phyloP scores from a whole-genome alignment of 2,329 filamentous ascomycete genomes.

The Chaetomiaceae sp. region DNA sequence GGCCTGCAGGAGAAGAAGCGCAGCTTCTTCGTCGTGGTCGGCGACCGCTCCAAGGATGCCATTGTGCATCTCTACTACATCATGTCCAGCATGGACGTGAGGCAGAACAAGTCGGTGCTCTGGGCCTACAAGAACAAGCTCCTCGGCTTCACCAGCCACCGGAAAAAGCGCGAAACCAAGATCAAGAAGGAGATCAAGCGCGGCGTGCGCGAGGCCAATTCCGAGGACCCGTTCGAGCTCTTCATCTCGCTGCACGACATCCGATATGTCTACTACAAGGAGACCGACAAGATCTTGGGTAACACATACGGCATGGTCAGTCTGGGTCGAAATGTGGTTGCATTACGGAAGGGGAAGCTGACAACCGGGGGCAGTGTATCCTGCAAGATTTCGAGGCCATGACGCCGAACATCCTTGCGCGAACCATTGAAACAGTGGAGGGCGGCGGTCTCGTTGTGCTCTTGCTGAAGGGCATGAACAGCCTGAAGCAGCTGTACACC shows the following conservation, averaged over 20 bases:
- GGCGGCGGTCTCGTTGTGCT: constrained; percentile 88
- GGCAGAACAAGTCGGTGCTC: constrained; percentile 90
- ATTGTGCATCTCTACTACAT: constrained; percentile 93
- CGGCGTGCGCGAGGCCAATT: constrained; percentile 85
- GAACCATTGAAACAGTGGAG: constrained; percentile 95
- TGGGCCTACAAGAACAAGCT: constrained; percentile 99
- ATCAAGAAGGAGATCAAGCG: constrained; percentile 98
- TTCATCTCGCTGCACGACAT: constrained; percentile 96
- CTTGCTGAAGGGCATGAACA: constrained; percentile 92
- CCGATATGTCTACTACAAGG: constrained; percentile 98
- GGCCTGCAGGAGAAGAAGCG: constrained; percentile 92
- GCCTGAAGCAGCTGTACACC: constrained; percentile 93
- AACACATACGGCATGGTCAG: constrained; percentile 86
- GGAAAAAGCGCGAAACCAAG: constrained; percentile 96
- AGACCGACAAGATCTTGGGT: constrained; percentile 96
- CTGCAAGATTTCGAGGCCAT: constrained; percentile 96
- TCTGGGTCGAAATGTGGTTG: background rate
- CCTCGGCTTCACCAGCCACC: constrained; percentile 81
- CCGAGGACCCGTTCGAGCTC: constrained; percentile 92
- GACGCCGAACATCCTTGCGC: constrained; percentile 91
- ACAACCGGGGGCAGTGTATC: constrained; percentile 53
- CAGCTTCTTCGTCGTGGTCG: constrained; percentile 95
- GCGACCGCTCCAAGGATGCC: constrained; percentile 89
- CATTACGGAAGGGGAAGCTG: constrained; percentile 2
- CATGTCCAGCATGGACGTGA: constrained; percentile 81